phyloP scores from a whole-genome alignment of 2,329 filamentous ascomycete species.

The Fusarium floridanum region DNA sequence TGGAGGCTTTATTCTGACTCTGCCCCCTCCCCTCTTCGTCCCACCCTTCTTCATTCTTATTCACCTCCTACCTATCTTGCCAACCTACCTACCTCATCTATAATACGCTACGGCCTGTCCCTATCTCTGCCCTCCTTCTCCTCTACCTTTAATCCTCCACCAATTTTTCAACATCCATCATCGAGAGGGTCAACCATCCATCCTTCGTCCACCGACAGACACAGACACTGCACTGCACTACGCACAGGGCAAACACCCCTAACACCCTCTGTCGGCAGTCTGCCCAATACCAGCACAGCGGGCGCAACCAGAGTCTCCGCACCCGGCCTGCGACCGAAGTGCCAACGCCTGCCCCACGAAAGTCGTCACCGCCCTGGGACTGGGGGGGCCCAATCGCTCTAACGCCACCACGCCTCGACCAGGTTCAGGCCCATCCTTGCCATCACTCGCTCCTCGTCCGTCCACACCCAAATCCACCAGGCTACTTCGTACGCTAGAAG shows the following conservation, averaged over 20 bases:
- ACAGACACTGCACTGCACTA: background rate
- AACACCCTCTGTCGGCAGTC: constrained; percentile 6
- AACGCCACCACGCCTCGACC: constrained; percentile 46
- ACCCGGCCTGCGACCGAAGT: constrained; percentile 39
- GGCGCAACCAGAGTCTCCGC: constrained; percentile 33
- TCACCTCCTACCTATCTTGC: background rate
- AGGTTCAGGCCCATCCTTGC: constrained; percentile 41
- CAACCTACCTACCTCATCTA: background rate
- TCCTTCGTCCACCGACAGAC: constrained; percentile 2
- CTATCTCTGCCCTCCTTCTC: background rate
- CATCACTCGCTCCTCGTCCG: constrained; percentile 21
- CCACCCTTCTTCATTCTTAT: constrained; percentile 3
- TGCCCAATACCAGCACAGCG: constrained; percentile 31
- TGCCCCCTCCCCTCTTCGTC: background rate
- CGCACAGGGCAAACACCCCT: constrained; percentile 23
- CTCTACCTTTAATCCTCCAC: background rate
- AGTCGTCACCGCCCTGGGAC: constrained; percentile 47
- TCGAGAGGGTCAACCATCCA: constrained; percentile 9
- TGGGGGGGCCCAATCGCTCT: constrained; percentile 34
- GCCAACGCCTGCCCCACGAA: constrained; percentile 45
- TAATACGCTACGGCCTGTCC: background rate
- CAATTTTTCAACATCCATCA: constrained; percentile 4
- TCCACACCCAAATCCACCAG: constrained; percentile 30
- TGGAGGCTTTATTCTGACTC: constrained; percentile 8
- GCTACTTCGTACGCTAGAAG: constrained; percentile 39